These are phyloP conservation scores for Rubus parviflorus DNA, from an alignment of 306 rosid species.

Conservation along the genomic window DNA sequence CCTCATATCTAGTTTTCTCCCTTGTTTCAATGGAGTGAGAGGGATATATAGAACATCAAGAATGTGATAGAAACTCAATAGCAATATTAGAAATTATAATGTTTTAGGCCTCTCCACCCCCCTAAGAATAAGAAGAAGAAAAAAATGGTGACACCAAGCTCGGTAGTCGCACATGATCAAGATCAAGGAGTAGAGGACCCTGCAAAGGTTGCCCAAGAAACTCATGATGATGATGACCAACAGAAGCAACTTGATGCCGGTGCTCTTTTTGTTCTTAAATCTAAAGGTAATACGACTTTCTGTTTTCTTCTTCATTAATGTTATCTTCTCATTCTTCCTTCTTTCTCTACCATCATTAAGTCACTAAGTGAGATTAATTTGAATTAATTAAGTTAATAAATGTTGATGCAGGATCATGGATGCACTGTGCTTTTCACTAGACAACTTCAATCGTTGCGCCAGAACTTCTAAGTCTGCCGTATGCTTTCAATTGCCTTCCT, in stretches of 20 bases:
- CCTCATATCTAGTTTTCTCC: no score
- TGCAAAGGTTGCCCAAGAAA: conserved; percentile 17
- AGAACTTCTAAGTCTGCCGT: conserved; percentile 69
- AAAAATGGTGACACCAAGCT: conserved; percentile 15
- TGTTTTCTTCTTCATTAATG: background rate
- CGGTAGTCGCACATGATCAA: conserved; percentile 7
- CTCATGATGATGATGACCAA: background rate
- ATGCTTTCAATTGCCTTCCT: conserved; percentile 68
- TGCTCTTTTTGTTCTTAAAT: conserved; percentile 78
- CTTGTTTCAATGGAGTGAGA: no score
- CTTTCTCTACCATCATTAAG: background rate
- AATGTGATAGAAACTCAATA: no score
- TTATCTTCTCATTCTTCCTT: background rate
- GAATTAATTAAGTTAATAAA: background rate
- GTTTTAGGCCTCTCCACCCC: no score
- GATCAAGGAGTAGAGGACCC: conserved; percentile 23
- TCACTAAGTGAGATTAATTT: background rate
- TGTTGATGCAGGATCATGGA: conserved; percentile 62
- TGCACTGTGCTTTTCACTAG: conserved; percentile 79
- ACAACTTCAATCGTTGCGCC: conserved; percentile 88
- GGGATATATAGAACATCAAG: no score
- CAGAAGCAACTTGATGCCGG: conserved; percentile 60
- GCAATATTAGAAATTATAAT: no score
- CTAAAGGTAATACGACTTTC: conserved; percentile 47
- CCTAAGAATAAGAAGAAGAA: no score